These are phyloP conservation scores for Scutellaria galericulata DNA, from an alignment of 257 asterid species.

Conservation along the genomic window DNA sequence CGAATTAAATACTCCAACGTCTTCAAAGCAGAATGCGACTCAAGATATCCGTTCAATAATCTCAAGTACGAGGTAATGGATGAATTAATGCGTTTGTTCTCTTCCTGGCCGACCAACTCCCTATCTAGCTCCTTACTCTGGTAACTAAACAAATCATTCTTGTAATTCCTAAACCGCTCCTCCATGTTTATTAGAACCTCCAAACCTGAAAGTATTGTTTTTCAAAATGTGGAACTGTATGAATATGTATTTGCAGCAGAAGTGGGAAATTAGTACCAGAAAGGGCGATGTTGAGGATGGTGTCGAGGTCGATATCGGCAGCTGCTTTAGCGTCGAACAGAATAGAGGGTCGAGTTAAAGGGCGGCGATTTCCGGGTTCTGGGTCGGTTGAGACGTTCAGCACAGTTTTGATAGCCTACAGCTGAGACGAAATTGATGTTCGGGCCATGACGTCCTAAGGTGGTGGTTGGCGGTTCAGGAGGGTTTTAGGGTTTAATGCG, in stretches of 20 bases:
- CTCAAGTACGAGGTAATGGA: conserved; percentile 66
- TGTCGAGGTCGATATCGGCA: conserved; percentile 76
- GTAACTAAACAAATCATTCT: conserved; percentile 71
- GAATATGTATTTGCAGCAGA: background rate
- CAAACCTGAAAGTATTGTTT: conserved; percentile 57
- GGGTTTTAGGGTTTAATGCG: background rate
- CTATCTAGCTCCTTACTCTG: conserved; percentile 81
- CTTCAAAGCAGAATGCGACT: conserved; percentile 61
- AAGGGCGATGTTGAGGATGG: conserved; percentile 55
- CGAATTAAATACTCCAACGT: conserved; percentile 90
- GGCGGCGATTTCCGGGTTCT: conserved; percentile 69
- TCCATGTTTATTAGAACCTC: conserved; percentile 60
- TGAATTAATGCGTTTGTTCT: conserved; percentile 66
- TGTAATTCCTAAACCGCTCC: conserved; percentile 65
- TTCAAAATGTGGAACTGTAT: background rate
- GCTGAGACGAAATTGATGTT: conserved; percentile 69
- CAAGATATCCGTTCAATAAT: conserved; percentile 70
- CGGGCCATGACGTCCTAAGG: conserved; percentile 47
- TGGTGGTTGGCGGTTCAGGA: background rate
- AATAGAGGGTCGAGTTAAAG: conserved; percentile 79
- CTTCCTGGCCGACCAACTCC: conserved; percentile 64
- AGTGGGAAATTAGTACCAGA: conserved; percentile 51
- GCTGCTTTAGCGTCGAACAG: conserved; percentile 76
- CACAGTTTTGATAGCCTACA: conserved; percentile 59
- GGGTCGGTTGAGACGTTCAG: conserved; percentile 54